Percentiles rank a stretch among this genome's conserved stretches.
Evolutionary conservation across 1,284 basidiomycete genomes (phyloP).

Genomic region (Naganishia sp.): DNA sequence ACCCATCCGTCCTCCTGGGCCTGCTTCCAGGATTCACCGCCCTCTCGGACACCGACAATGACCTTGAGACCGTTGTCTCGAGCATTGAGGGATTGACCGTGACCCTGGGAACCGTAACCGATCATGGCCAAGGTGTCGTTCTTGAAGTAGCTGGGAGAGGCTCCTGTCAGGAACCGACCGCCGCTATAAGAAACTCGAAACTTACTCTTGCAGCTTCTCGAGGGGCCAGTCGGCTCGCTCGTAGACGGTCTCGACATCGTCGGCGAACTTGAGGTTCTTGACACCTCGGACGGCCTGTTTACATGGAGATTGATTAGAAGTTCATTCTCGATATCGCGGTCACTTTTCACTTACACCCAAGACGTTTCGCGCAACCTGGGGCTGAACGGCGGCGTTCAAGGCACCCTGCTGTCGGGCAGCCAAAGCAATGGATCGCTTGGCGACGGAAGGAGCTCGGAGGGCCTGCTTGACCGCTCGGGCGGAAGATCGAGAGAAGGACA

Average conservation of each 20-base stretch:
- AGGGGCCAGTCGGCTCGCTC: constrained; percentile 98
- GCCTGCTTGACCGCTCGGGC: constrained; percentile 57
- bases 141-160: constrained; percentile 75
- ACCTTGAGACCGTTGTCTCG: constrained; percentile 99
- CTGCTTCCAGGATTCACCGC: constrained; percentile 90
- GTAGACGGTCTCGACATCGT: constrained; percentile 91
- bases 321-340: neutral
- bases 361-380: constrained; percentile 45
- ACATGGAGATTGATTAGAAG: neutral
- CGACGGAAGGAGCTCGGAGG: constrained; percentile 54
- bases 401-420: constrained; percentile 62
- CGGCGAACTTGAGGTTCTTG: constrained; percentile 98
- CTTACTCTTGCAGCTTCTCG: constrained; percentile 86
- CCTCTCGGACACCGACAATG: constrained; percentile 96
- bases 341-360: constrained; percentile 45
- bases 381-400: constrained; percentile 39
- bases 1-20: constrained; percentile 98
- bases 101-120: constrained; percentile 95
- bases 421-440: constrained; percentile 68
- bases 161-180: neutral
- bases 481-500: constrained; percentile 60
- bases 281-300: constrained; percentile 66
- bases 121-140: constrained; percentile 98
- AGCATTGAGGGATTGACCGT: constrained; percentile 97
- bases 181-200: neutral